Evolutionary conservation across 2,329 filamentous ascomycete genomes (phyloP), one percentile per base, ranked within the genome.

Genomic region (Aspergillus neotritici): DNA sequence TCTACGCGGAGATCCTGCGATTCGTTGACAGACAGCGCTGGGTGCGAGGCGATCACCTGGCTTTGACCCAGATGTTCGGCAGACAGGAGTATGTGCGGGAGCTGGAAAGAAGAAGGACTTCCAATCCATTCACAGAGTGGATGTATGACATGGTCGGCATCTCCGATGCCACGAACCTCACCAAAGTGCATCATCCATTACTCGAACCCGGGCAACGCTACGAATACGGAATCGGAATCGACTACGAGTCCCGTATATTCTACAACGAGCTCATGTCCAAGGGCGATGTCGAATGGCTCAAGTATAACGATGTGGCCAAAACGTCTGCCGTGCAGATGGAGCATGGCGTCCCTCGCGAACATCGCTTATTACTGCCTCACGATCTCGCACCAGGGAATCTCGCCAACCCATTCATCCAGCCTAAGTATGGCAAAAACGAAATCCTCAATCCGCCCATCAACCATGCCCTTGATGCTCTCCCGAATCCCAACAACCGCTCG

Each of bases 51-150:
- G 72, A 76, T 50, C 67, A 75, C 52, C 61, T 67, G 46, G 69
- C 71, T n/a, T 68, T 79, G 40, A 67, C 72, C 4, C 68, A 74
- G 44, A 69, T 80, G 32, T 78, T 71, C 43, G 74, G 71, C 15
- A 68, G 73, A 34, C 77, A 79, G 54, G 76, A 79, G 55, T 71
- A 71, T 37, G 57, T 71, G 34, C 66, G 77, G 29, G 68, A 76
- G 46, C 50, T 67, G 3, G 60, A 68, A 39, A 60, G 65, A 43
- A 62, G 62, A 44, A 49, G 53, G 36, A 64, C 58, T 21, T 51
- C 54, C 29, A 68, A 45, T 48, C 52, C 48, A 12, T 60, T 64
- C 54, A 61, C 61, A 37, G 64, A 70, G 34, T 68, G 64, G 62
- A 44, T 72, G 5, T 63, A 66, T 13, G 55, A 57, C 4, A 46